These are phyloP conservation scores for Mycotypha africana DNA, from an alignment of 371 early-diverging fungal species.

Conservation along the genomic window DNA sequence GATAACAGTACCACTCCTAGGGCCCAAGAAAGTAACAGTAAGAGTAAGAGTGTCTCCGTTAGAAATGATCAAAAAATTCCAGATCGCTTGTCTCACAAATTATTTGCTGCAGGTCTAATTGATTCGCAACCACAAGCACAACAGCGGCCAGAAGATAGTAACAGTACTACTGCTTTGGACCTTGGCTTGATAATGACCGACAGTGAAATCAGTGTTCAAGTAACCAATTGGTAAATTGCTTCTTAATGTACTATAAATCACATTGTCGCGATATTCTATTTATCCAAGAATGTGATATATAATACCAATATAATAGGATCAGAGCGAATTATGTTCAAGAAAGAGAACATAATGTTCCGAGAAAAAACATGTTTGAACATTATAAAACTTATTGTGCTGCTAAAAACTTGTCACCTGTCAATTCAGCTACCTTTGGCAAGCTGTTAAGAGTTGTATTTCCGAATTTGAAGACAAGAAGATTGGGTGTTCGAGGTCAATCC, in stretches of 20 bases:
- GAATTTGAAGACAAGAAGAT: conserved; percentile 52
- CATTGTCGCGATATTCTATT: too few relatives aligned
- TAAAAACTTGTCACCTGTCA: conserved; percentile 46
- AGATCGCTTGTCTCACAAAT: too few relatives aligned
- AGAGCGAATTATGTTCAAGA: conserved; percentile 47
- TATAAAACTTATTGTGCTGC: conserved; percentile 44
- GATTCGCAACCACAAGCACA: too few relatives aligned
- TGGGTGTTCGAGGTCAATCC: conserved; percentile 60
- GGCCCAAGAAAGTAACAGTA: too few relatives aligned
- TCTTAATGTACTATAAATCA: not conserved
- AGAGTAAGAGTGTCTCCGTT: too few relatives aligned
- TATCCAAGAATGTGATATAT: not conserved
- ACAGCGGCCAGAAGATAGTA: too few relatives aligned
- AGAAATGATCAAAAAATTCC: too few relatives aligned
- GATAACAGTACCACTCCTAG: too few relatives aligned
- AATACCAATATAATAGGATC: conserved; percentile 26
- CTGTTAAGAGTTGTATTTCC: conserved; percentile 59
- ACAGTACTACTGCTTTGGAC: too few relatives aligned
- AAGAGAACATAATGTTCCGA: conserved; percentile 53
- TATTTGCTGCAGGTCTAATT: too few relatives aligned
- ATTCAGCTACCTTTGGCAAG: conserved; percentile 67
- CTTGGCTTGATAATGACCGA: too few relatives aligned
- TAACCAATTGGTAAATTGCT: conserved; percentile 22
- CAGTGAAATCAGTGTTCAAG: conserved; percentile 20
- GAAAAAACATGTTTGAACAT: conserved; percentile 56